Base-by-base conservation (phyloP, 2,329 filamentous ascomycete genomes). In the Raffaelea deltoideospora region DNA sequence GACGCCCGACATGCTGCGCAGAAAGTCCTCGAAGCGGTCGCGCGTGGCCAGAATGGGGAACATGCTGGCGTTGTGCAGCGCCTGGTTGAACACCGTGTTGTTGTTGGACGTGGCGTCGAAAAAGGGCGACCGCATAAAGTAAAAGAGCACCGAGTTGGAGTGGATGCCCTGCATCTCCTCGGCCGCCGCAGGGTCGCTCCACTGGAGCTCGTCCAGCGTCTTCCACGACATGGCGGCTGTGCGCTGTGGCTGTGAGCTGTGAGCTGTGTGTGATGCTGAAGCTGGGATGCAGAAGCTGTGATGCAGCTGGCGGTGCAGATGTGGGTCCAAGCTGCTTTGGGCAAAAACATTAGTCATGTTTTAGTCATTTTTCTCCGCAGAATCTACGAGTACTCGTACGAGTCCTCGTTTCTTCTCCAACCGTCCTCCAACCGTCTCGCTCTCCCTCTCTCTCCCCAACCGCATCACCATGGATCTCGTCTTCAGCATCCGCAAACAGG, bases 401-500 rank as follows among this genome's bases (percentile, higher is more conserved):
- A n/a, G n/a, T n/a, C n/a, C n/a, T n/a, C n/a, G 10, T 30, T 30
- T 30, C 19, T 31, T 19, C 17, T 20, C 9, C 5, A 15, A 2
- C n/a, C 14, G n/a, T n/a, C n/a, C n/a, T n/a, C n/a, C n/a, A n/a
- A n/a, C n/a, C n/a, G n/a, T n/a, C n/a, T n/a, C n/a, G n/a, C n/a
- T n/a, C n/a, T n/a, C n/a, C n/a, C n/a, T n/a, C n/a, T n/a, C n/a
- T 17, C 6, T 15, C 28, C 6, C 14, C 31, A 4, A 11, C 15
- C 7, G 22, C 15, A 18, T 24, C 11, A 28, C 41, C 39, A 95
- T 98, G 90, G 90, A 98, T 69, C 72, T 98, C 38, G 75, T 96
- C 37, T 83, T 87, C 41, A 85, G 82, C 30, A 80, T 98, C 43
- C 84, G 87, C 52, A 96, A 98, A 61, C 63, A 68, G 15, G 88